phyloP scores from a whole-genome alignment of 805 yeast species.

The Isabelozyma pseudorhagii region DNA sequence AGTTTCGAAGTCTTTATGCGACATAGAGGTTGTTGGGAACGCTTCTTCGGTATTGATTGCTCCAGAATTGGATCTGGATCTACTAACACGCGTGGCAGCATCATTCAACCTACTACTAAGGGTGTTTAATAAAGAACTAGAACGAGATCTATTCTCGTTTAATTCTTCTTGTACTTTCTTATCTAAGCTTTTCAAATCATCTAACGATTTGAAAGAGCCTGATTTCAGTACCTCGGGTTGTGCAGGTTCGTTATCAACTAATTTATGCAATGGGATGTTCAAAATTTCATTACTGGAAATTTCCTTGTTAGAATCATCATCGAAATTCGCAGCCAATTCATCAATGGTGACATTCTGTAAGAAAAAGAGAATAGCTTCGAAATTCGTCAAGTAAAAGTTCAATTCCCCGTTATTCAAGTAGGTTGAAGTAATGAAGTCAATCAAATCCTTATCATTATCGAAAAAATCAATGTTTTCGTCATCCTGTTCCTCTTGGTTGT shows the following conservation, averaged over 20 bases:
- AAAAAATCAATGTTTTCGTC: slow-evolving; percentile 18
- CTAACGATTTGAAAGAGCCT: slow-evolving; percentile 7
- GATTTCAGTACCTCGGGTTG: slow-evolving; percentile 6
- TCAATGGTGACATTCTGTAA: slow-evolving; percentile 32
- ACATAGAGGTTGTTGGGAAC: slow-evolving; percentile 19
- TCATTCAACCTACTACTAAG: slow-evolving; percentile 29
- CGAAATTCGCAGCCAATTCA: slow-evolving; percentile 15
- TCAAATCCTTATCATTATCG: slow-evolving; percentile 25
- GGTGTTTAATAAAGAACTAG: slow-evolving; percentile 37
- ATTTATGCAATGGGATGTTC: slow-evolving; percentile 19
- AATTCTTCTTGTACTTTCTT: slow-evolving; percentile 4
- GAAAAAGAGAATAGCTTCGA: slow-evolving; percentile 39
- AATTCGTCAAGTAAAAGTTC: slow-evolving; percentile 37
- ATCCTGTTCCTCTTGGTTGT: slow-evolving; percentile 4
- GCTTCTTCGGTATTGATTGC: slow-evolving; percentile 16
- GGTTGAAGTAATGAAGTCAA: slow-evolving; percentile 20
- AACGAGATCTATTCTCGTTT: slow-evolving; percentile 25
- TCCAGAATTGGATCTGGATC: slow-evolving; percentile 34
- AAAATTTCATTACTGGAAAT: slow-evolving; percentile 12
- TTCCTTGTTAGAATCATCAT: slow-evolving; percentile 4
- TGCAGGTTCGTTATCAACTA: slow-evolving; percentile 28
- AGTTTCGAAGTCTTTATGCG: slow-evolving; percentile 10
- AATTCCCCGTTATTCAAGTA: slow-evolving; percentile 38
- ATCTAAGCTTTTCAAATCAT: slow-evolving; percentile 3
- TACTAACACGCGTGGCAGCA: slow-evolving; percentile 14